phyloP scores from a whole-genome alignment of 768 basidiomycete species.

The Podaxis rugospora region DNA sequence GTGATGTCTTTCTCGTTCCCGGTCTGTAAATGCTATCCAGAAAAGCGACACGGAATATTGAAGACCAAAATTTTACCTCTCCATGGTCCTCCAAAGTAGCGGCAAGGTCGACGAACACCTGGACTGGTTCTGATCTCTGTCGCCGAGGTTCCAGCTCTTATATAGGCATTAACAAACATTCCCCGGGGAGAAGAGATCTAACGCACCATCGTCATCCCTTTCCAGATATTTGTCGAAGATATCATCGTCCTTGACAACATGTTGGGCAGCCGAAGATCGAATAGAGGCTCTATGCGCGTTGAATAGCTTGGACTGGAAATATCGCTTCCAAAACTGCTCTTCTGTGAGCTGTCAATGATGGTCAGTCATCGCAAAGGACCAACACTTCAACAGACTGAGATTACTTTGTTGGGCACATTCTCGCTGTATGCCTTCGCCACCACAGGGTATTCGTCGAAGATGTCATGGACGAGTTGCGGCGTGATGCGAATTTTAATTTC shows the following conservation, averaged over 20 bases:
- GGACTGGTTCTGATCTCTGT: constrained; percentile 59
- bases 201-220: constrained; percentile 87
- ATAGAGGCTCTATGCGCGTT: constrained; percentile 93
- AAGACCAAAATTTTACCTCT: constrained; percentile 46
- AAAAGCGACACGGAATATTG: background rate
- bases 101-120: constrained; percentile 78
- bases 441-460: constrained; percentile 97
- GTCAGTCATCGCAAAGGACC: constrained; percentile 8
- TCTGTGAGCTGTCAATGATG: constrained; percentile 63
- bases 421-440: constrained; percentile 90
- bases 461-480: constrained; percentile 88
- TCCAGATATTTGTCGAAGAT: constrained; percentile 98
- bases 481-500: constrained; percentile 90
- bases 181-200: background rate
- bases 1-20: constrained; percentile 89
- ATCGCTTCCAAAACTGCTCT: constrained; percentile 93
- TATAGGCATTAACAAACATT: background rate
- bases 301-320: constrained; percentile 95
- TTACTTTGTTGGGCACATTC: constrained; percentile 84
- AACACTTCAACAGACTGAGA: constrained; percentile 11
- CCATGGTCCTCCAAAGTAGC: constrained; percentile 91
- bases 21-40: constrained; percentile 44
- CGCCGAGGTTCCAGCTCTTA: constrained; percentile 77
- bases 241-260: constrained; percentile 84
- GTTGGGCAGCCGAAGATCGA: constrained; percentile 77